Evolutionary conservation across 1,284 basidiomycete genomes (phyloP).

Genomic region (Rugiboletus extremiorientalis): DNA sequence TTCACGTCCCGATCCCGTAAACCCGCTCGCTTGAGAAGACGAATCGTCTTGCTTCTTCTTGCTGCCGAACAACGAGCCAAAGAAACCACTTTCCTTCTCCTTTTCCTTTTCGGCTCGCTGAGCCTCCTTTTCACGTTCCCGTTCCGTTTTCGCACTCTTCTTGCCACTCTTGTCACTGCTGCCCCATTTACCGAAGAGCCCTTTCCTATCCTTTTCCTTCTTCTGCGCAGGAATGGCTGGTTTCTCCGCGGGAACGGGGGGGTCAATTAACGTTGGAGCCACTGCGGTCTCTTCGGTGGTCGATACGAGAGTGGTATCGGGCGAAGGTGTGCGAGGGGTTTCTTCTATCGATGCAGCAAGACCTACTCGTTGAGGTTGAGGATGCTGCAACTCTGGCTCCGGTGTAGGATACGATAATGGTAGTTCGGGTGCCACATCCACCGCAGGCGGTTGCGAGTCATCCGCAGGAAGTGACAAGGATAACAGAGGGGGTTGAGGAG

Average conservation of each 20-base stretch:
- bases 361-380: constrained; percentile 44
- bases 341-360: constrained; percentile 34
- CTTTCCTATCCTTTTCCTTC: constrained; percentile 80
- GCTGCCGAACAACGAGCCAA: constrained; percentile 83
- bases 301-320: constrained; percentile 32
- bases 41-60: constrained; percentile 80
- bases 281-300: constrained; percentile 31
- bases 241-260: constrained; percentile 29
- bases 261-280: constrained; percentile 23
- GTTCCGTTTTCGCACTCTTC: constrained; percentile 51
- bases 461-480: constrained; percentile 31
- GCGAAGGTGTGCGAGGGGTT: constrained; percentile 49
- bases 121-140: constrained; percentile 47
- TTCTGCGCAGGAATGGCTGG: constrained; percentile 39
- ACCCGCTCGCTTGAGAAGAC: constrained; percentile 46
- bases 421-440: constrained; percentile 34
- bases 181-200: constrained; percentile 73
- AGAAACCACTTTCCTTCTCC: constrained; percentile 70
- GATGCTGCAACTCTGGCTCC: constrained; percentile 57
- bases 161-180: constrained; percentile 57
- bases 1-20: constrained; percentile 68
- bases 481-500: constrained; percentile 28
- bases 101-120: constrained; percentile 54
- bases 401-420: constrained; percentile 14
- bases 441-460: constrained; percentile 34